Conservation (phyloP, 2,329 filamentous ascomycete species). For the Penicillium sp. region DNA sequence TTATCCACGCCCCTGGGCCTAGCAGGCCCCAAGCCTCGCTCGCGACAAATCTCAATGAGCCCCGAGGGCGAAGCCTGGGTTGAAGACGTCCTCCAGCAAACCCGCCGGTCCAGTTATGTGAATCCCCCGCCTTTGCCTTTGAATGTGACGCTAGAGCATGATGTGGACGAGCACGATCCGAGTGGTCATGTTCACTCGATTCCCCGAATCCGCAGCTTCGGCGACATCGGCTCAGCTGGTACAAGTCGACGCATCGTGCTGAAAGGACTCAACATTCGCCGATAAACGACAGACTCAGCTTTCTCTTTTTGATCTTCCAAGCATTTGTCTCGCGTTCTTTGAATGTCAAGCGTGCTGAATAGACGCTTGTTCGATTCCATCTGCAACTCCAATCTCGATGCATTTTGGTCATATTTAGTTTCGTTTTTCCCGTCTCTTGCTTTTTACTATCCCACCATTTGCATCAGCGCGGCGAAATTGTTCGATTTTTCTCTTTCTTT, state of each 20-base stretch:
- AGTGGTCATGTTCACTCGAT: conserved; percentile 16
- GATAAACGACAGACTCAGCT: conserved; percentile 4
- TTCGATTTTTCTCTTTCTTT: conserved; percentile 4
- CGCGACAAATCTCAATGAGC: conserved; percentile 39
- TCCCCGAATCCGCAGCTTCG: conserved; percentile 36
- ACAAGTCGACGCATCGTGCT: conserved; percentile 38
- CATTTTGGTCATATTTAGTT: conserved; percentile 3
- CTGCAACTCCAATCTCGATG: neutral
- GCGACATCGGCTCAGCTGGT: conserved; percentile 35
- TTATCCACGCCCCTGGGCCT: conserved; percentile 42
- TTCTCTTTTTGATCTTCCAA: neutral
- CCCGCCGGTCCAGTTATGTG: conserved; percentile 36
- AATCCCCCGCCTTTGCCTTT: conserved; percentile 26
- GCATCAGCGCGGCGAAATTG: conserved; percentile 25
- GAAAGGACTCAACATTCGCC: conserved; percentile 31
- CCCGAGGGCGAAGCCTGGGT: conserved; percentile 47
- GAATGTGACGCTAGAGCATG: conserved; percentile 8
- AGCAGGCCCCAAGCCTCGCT: conserved; percentile 42
- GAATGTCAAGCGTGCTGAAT: neutral
- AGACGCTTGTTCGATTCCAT: neutral
- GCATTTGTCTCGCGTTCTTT: neutral
- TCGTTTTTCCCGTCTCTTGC: neutral
- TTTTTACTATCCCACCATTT: conserved; percentile 14
- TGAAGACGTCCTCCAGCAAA: conserved; percentile 44
- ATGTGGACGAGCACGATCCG: conserved; percentile 14